phyloP scores from a whole-genome alignment of 2,329 filamentous ascomycete species.

The Pyrenophora graminea region DNA sequence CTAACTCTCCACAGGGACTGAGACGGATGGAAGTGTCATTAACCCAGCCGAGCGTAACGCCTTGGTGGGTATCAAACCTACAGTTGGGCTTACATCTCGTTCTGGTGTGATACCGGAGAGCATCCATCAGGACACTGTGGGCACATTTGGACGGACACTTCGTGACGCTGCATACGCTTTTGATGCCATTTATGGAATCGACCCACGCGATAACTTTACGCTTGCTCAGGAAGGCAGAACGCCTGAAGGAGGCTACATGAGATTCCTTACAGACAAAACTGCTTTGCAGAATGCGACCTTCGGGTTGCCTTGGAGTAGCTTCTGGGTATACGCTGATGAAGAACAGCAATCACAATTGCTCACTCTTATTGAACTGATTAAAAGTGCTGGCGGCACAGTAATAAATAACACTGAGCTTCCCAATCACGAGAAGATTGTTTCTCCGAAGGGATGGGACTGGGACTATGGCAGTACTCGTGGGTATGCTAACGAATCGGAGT shows the following conservation, averaged over 20 bases:
- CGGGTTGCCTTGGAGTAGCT: slow-evolving; percentile 71
- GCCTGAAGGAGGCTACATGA: slow-evolving; percentile 60
- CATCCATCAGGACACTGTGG: slow-evolving; percentile 70
- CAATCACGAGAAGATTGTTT: slow-evolving; percentile 64
- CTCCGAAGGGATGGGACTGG: slow-evolving; percentile 74
- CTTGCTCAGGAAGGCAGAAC: slow-evolving; percentile 59
- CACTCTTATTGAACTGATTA: slow-evolving; percentile 56
- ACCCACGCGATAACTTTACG: slow-evolving; percentile 69
- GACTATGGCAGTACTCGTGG: slow-evolving; percentile 66
- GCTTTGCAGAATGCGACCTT: slow-evolving; percentile 66
- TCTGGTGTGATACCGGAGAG: slow-evolving; percentile 64
- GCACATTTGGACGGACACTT: slow-evolving; percentile 69
- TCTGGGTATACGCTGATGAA: slow-evolving; percentile 66
- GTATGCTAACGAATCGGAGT: slow-evolving; percentile 73
- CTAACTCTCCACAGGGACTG: slow-evolving; percentile 52
- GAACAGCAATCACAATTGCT: slow-evolving; percentile 61
- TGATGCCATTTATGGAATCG: slow-evolving; percentile 69
- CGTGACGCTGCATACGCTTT: slow-evolving; percentile 69
- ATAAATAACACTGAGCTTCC: slow-evolving; percentile 73
- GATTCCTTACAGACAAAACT: slow-evolving; percentile 59
- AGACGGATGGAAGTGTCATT: slow-evolving; percentile 71
- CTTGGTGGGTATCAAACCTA: slow-evolving; percentile 76
- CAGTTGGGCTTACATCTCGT: slow-evolving; percentile 71
- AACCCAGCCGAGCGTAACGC: slow-evolving; percentile 71
- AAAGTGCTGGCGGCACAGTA: slow-evolving; percentile 66